phyloP scores from a whole-genome alignment of 768 basidiomycete species.

The Psilocybe cubensis region DNA sequence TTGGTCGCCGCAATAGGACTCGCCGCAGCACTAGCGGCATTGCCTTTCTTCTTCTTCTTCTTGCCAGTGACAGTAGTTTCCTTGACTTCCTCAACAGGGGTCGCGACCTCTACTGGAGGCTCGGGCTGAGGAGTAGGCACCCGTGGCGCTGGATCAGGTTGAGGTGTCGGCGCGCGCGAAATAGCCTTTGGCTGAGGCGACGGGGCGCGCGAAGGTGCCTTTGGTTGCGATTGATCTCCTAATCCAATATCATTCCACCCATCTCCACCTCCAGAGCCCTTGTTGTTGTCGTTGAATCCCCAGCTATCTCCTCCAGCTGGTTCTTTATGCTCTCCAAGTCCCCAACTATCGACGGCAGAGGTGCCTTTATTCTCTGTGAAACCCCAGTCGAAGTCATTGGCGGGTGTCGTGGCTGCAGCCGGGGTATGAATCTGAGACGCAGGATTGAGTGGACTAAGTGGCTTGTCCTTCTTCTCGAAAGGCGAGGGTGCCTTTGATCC shows the following conservation, averaged over 20 bases:
- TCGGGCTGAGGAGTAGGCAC: constrained; percentile 16
- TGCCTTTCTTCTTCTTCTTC: constrained; percentile 31
- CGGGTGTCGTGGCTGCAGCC: constrained; percentile 10
- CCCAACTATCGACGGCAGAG: too few species aligned
- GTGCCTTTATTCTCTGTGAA: constrained; percentile 13
- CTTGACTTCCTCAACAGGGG: constrained; percentile 16
- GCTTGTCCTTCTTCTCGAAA: constrained; percentile 24
- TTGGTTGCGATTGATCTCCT: background rate
- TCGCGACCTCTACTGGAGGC: constrained; percentile 13
- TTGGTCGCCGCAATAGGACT: constrained; percentile 11
- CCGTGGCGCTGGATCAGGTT: constrained; percentile 14
- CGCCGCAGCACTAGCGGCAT: constrained; percentile 1
- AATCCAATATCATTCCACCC: constrained; percentile 10
- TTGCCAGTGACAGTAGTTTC: constrained; percentile 19
- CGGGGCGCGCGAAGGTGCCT: constrained; percentile 1
- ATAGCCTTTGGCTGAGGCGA: constrained; percentile 15
- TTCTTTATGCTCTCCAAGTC: too few species aligned
- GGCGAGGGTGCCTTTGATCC: constrained; percentile 28
- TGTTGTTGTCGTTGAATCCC: too few species aligned
- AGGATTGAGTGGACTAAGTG: constrained; percentile 38
- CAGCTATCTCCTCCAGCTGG: too few species aligned
- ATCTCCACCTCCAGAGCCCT: background rate
- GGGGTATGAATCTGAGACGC: constrained; percentile 25
- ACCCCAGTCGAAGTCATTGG: constrained; percentile 15
- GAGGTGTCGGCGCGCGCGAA: too few species aligned